These are phyloP conservation scores for Suhomyces chickasaworum DNA, from an alignment of 1,139 yeast genomes.

Conservation along the genomic window DNA sequence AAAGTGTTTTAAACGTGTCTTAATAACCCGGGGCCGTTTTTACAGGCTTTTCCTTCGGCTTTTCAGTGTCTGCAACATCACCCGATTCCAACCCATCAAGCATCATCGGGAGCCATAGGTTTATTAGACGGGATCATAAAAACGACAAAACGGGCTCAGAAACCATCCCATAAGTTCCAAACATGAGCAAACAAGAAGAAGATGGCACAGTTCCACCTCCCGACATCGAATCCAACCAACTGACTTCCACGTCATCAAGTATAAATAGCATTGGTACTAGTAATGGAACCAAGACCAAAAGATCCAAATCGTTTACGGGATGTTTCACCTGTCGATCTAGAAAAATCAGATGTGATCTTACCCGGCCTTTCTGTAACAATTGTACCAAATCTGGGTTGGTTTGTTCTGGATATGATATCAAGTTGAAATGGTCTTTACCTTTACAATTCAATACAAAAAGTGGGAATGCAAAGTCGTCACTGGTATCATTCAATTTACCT, in stretches of 20 bases:
- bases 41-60: background rate
- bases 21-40: background rate
- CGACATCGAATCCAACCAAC: background rate
- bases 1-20: background rate
- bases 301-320: slow-evolving; percentile 51
- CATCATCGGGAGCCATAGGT: background rate
- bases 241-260: background rate
- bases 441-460: slow-evolving; percentile 44
- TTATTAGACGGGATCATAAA: background rate
- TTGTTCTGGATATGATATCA: slow-evolving; percentile 84
- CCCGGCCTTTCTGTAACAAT: slow-evolving; percentile 45
- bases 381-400: slow-evolving; percentile 51
- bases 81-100: background rate
- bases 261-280: background rate
- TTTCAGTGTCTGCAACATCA: background rate
- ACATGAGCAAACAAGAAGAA: background rate
- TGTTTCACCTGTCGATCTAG: slow-evolving; percentile 55
- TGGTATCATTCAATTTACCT: slow-evolving; percentile 26
- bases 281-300: slow-evolving; percentile 15
- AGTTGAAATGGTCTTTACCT: slow-evolving; percentile 73
- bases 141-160: background rate
- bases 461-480: slow-evolving; percentile 30
- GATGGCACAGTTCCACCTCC: background rate
- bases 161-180: background rate
- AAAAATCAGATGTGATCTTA: slow-evolving; percentile 51